Evolutionary conservation across 2,329 filamentous ascomycete genomes (phyloP), one percentile per base, ranked within the genome.

Genomic region (Aureobasidium uvarum): DNA sequence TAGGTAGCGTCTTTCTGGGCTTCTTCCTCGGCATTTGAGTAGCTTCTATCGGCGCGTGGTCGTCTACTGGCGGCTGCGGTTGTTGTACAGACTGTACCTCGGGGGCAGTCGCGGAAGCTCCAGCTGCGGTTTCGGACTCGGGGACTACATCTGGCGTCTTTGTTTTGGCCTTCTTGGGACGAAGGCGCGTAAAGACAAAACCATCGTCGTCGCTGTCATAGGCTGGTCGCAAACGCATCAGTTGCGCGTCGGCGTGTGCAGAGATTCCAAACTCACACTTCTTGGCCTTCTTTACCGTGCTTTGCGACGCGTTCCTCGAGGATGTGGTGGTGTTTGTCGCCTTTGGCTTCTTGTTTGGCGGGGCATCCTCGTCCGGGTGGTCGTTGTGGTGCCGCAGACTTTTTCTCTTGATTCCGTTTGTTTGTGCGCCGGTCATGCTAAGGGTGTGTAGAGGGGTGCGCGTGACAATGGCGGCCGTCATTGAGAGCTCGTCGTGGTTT

Each of bases 171-270:
- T 73, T 75, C 62, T 70, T 73, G 58, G 74, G 68, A 41, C 76
- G 74, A 28, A 74, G 74, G 67, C 80, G 79, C 66, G 78, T 76
- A 66, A 83, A 83, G 48, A 77, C 74, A 69, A 83, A 83, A 36
- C 76, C 81, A 64, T 81, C 81, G 64, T 79, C 80, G 39, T 80
- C 73, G 70, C 82, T 79, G 23, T 79, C 77, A 67, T 80, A 80
- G 75, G 74, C 51, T 70, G 25, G 39, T 43, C 28, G 50, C 45
- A 23, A 36, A 16, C 58, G 38, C 38, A n/a, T 46, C 58, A 62
- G 58, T 16, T 50, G 45, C 43, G 45, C 45, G 58, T 51, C 33
- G 7, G 2, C 2, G 1, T 25, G 2, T 23, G 28, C 2, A 38
- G 18, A 13, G 3, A 45, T 1, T 11, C 20, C 46, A 52, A 41